Evolutionary conservation across 1,284 basidiomycete genomes (phyloP), one percentile per base, ranked within the genome.

Genomic region (Pseudozyma sp.): DNA sequence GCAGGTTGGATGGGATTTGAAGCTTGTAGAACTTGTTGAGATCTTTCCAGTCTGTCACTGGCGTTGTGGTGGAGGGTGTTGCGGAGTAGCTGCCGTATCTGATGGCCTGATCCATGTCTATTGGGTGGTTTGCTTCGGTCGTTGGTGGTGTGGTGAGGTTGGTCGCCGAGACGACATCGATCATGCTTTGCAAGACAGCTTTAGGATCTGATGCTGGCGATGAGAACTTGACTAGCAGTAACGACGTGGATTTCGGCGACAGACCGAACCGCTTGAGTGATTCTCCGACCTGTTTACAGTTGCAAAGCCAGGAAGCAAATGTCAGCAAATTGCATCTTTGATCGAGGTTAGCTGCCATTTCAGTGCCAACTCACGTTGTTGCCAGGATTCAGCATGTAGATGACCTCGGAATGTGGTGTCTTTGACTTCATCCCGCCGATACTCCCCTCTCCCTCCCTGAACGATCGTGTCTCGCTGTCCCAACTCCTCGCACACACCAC

Each of bases 21-120:
- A 77, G 70, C 49, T 77, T 77, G 68, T 77, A 77, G 49, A 74
- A 54, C 51, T 67, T 70, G 61, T 74, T 74, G 59, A 77, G 64
- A 5, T 70, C 57, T 54, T 68, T 65, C 75, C 75, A 77, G 31
- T 73, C 68, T 8, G 75, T 77, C 17, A 73, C 61, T 5, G 33
- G 14, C 4, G 39, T 9, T 16, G 39, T 5, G 19, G 34, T 3
- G 2, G 37, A 31, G 16, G 50, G 31, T 11, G 42, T 3, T 3
- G 39, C 4, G 13, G 30, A n/a, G 47, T 58, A 67, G 9, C 10
- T 10, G 13, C 43, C 45, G 49, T 44, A 58, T 10, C 65, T 57
- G 24, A 73, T 69, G 5, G 63, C 37, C 35, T 59, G 66, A 33
- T 73, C 60, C 17, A 76, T 59, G 44, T 69, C 66, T 7, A 60